Percentiles rank a stretch among this genome's conserved stretches.
Conservation (phyloP, 441 rosid genomes). For the Aquilaria agallochum region DNA sequence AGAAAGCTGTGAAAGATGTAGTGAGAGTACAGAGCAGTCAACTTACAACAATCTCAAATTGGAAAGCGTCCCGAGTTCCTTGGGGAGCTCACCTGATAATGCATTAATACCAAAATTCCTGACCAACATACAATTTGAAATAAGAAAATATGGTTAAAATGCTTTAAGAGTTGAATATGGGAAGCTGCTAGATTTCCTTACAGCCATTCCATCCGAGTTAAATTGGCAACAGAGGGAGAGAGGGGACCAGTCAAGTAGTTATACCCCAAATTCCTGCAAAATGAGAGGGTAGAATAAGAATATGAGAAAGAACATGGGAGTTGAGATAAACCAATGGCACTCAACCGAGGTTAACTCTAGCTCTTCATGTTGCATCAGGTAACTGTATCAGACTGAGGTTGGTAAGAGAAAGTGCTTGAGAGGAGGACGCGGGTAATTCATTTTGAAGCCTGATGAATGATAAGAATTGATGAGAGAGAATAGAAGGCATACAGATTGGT, state of each 20-base stretch:
- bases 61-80: conserved; percentile 47
- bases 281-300: conserved; percentile 1
- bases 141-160: background rate
- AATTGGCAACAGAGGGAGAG: conserved; percentile 40
- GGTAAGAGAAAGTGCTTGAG: background rate
- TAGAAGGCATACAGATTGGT: conserved; percentile 36
- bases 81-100: conserved; percentile 52
- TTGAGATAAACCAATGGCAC: background rate
- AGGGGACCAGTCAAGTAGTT: conserved; percentile 48
- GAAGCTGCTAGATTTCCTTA: conserved; percentile 10
- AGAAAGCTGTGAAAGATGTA: background rate
- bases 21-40: background rate
- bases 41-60: conserved; percentile 55
- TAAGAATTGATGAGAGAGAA: background rate
- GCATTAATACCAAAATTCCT: conserved; percentile 37
- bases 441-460: background rate
- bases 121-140: background rate
- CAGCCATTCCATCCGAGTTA: conserved; percentile 47
- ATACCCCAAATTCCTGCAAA: conserved; percentile 43
- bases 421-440: background rate
- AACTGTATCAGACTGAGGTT: background rate
- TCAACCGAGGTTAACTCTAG: background rate
- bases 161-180: background rate
- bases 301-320: background rate
- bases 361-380: background rate